A percentile compares a stretch with the other conserved stretches of the same genome.
phyloP scores from a whole-genome alignment of 1,284 basidiomycete genomes.

The Blastosporella zonata region DNA sequence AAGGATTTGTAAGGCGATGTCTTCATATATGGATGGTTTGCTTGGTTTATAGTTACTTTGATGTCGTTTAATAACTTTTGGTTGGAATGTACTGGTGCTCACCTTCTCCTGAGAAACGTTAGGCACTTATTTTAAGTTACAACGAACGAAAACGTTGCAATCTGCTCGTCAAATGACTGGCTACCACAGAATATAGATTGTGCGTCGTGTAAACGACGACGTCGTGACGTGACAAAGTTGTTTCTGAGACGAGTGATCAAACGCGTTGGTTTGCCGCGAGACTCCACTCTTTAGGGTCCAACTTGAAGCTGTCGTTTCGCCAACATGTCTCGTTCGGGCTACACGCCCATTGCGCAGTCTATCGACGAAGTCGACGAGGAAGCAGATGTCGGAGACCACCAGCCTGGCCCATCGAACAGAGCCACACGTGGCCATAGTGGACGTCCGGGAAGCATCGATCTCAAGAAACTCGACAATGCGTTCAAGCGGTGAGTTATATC shows the following conservation, averaged over 20 bases:
- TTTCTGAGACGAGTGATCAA: not conserved
- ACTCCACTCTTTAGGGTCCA: not conserved
- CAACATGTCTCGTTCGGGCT: conserved; percentile 53
- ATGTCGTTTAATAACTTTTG: not conserved
- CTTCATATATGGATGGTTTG: not conserved
- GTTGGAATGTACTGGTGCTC: no score
- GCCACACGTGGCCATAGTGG: conserved; percentile 39
- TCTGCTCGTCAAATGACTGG: no score
- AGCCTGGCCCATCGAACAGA: conserved; percentile 27
- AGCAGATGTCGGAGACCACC: conserved; percentile 43
- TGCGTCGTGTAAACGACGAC: no score
- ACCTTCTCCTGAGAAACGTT: not conserved
- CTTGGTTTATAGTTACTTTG: not conserved
- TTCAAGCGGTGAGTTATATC: conserved; percentile 61
- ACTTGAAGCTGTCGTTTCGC: not conserved
- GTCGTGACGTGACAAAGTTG: conserved; percentile 14
- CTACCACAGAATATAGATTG: no score
- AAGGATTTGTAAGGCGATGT: not conserved
- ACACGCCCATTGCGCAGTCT: conserved; percentile 63
- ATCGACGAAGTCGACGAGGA: conserved; percentile 61
- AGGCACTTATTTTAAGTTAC: not conserved
- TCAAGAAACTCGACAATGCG: conserved; percentile 73
- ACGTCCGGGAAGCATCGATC: conserved; percentile 66
- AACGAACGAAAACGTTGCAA: no score
- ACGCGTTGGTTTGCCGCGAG: no score